Evolutionary conservation across 805 yeast genomes (phyloP).

Genomic region (Metschnikowia similis): DNA sequence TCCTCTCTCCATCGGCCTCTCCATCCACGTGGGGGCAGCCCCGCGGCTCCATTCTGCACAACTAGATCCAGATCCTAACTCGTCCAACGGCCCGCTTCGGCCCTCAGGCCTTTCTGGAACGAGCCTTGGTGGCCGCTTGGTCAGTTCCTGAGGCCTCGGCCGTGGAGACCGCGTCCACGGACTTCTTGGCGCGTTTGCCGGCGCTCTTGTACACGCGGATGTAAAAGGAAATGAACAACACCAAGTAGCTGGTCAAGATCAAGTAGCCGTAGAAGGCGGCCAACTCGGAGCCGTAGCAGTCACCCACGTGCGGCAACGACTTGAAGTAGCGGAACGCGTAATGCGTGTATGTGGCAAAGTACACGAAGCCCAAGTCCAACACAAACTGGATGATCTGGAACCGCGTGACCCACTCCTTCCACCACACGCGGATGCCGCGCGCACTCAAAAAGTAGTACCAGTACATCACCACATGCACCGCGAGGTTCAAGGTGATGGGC

Average conservation of each 20-base stretch:
- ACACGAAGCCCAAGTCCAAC: slow-evolving; percentile 84
- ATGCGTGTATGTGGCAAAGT: slow-evolving; percentile 90
- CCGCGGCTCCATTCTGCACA: too few relatives aligned
- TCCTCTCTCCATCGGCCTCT: too few relatives aligned
- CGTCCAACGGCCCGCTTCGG: too few relatives aligned
- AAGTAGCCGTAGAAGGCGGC: slow-evolving; percentile 92
- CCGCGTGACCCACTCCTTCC: slow-evolving; percentile 99
- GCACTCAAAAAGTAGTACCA: slow-evolving; percentile 94
- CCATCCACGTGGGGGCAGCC: too few relatives aligned
- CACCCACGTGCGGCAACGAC: slow-evolving; percentile 65
- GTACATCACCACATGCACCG: slow-evolving; percentile 95
- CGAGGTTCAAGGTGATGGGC: slow-evolving; percentile 81
- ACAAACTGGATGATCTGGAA: slow-evolving; percentile 92
- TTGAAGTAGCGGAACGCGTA: slow-evolving; percentile 67
- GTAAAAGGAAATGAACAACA: slow-evolving; percentile 90
- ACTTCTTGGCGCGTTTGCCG: slow-evolving; percentile 22
- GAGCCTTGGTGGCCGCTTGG: slow-evolving; percentile 20
- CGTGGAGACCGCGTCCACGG: slow-evolving; percentile 2
- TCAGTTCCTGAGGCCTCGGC: slow-evolving; percentile 14
- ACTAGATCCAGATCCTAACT: neutral
- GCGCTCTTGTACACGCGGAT: slow-evolving; percentile 71
- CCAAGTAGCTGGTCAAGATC: slow-evolving; percentile 82
- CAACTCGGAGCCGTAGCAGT: slow-evolving; percentile 86
- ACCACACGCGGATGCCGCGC: slow-evolving; percentile 93
- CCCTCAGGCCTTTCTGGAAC: slow-evolving; percentile 33